Percentiles rank a stretch among this genome's conserved stretches.
Conservation (phyloP, 129 eudicot genomes). For the Dittrichia graveolens region DNA sequence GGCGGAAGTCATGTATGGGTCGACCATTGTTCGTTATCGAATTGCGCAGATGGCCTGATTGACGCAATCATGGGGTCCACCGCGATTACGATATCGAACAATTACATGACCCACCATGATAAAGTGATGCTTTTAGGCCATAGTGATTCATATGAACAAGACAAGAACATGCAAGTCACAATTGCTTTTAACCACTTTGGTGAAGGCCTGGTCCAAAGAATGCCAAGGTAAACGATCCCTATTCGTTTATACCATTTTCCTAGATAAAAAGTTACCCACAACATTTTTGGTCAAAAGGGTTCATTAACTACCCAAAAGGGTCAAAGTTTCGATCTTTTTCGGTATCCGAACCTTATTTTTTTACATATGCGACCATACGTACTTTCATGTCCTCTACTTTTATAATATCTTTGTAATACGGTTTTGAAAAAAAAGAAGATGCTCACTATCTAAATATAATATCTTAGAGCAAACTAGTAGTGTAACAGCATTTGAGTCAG, state of each 20-base stretch:
- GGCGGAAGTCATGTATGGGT: slow-evolving; percentile 89
- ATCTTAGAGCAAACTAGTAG: neutral
- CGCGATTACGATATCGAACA: slow-evolving; percentile 74
- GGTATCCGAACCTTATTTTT: slow-evolving; percentile 9
- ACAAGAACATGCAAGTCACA: slow-evolving; percentile 82
- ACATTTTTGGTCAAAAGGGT: slow-evolving; percentile 4
- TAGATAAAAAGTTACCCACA: slow-evolving; percentile 20
- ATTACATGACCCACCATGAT: slow-evolving; percentile 76
- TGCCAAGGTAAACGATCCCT: slow-evolving; percentile 61
- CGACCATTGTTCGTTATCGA: slow-evolving; percentile 79
- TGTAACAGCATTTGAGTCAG: neutral
- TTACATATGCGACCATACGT: neutral
- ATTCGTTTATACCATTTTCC: neutral
- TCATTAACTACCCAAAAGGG: slow-evolving; percentile 12
- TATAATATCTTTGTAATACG: neutral
- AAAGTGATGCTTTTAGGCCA: slow-evolving; percentile 87
- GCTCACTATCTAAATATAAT: too few species aligned
- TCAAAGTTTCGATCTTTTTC: slow-evolving; percentile 28
- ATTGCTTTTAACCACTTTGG: slow-evolving; percentile 89
- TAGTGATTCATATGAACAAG: slow-evolving; percentile 61
- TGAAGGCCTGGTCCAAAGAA: slow-evolving; percentile 86
- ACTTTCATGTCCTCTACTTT: neutral
- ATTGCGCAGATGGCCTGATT: slow-evolving; percentile 67
- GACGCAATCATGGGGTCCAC: slow-evolving; percentile 87
- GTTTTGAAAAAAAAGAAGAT: too few species aligned